Evolutionary conservation across 2,329 filamentous ascomycete species (phyloP), one percentile per base, ranked within the genome.

Genomic region (Botryosphaeria dothidea): DNA sequence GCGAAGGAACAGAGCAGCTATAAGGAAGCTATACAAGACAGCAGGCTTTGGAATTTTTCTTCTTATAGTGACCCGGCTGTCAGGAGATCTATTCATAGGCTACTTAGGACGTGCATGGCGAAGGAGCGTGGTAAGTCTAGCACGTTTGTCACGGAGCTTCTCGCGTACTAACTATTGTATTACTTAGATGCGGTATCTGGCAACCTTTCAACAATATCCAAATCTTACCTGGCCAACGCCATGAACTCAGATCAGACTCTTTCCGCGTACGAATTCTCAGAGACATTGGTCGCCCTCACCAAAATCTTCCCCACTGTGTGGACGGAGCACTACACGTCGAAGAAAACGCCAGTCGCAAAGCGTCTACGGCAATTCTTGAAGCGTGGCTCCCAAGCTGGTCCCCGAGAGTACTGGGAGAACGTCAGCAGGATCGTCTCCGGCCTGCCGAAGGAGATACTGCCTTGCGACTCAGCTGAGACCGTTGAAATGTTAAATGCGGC

Each of bases 351-450:
- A 7, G 85, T 76, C 66, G 83, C 78, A 66, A 86, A 81, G 66
- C 79, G 89, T 23, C 77, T 99, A 3, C 85, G 86, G 57, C 81
- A 87, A 8, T 95, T 96, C 69, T 81, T 98, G 6, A 88, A 91
- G 67, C 91, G 89, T 71, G 94, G 95, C 2, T 96, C 94, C 0
- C 92, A 97, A 72, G 86, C 88, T n/a, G 90, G 90, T 3, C 82
- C 87, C 0, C 79, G 83, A 3, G 85, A 83, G 9, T 97, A 89
- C 73, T 99, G 95, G 95, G 77, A 83, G 27, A 86, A 85, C 17
- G 75, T 96, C 34, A 82, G 84, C 43, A 80, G 82, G 31, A 78
- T 98, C 0, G 74, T 97, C 57, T 74, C 78, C 25, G 74, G 74
- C 6, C 70, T 91, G 13, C 89, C 89, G 4, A 66, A 73, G 5